Percentiles rank a stretch among this genome's conserved stretches.
Evolutionary conservation across 495 filamentous ascomycete genomes (phyloP).

Genomic region (Ramalina intermedia): DNA sequence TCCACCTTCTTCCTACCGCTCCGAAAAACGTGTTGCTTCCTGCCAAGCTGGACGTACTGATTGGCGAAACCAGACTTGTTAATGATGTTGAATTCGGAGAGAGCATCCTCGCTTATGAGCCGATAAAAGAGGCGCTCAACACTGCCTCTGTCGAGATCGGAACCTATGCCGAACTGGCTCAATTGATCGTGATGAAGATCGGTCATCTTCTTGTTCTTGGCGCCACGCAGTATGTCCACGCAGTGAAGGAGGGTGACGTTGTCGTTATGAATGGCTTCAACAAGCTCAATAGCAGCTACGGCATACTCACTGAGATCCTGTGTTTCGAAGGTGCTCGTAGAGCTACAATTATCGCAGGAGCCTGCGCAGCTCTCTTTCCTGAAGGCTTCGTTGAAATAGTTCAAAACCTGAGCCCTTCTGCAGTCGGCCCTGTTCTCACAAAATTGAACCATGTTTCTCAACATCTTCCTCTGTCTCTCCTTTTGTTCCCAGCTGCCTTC

Average conservation of each 20-base stretch:
- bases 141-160: constrained; percentile 40
- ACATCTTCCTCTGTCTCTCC: constrained; percentile 67
- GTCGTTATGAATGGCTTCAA: constrained; percentile 39
- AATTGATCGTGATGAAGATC: constrained; percentile 31
- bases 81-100: constrained; percentile 42
- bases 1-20: constrained; percentile 36
- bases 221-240: constrained; percentile 47
- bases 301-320: constrained; percentile 69
- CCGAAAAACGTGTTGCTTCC: constrained; percentile 36
- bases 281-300: constrained; percentile 46
- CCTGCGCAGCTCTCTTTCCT: constrained; percentile 50
- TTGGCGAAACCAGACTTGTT: constrained; percentile 46
- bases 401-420: constrained; percentile 71
- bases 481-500: constrained; percentile 67
- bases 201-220: constrained; percentile 33
- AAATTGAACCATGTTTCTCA: constrained; percentile 66
- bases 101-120: constrained; percentile 45
- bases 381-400: constrained; percentile 84
- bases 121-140: constrained; percentile 51
- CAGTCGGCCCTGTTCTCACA: constrained; percentile 83
- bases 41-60: constrained; percentile 44
- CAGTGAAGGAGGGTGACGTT: constrained; percentile 40
- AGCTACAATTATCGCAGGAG: constrained; percentile 78
- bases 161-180: constrained; percentile 39
- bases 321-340: constrained; percentile 46